Evolutionary conservation across 805 yeast genomes (phyloP), one percentile per base, ranked within the genome.

Genomic region (Candida dajiaensis): DNA sequence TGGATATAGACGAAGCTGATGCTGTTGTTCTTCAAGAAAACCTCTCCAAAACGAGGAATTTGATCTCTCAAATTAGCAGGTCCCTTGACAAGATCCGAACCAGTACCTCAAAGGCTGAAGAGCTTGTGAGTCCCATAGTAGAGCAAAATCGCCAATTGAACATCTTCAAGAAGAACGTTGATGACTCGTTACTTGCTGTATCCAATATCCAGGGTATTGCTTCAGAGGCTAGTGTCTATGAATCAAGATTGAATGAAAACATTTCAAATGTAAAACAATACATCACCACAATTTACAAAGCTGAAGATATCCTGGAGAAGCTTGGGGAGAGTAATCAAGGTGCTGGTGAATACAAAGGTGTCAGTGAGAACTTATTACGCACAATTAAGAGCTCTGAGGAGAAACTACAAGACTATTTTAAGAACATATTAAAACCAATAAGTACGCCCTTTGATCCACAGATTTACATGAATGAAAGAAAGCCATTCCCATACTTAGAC

Each of bases 1-100:
- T 80, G 23, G 90, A 84, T 56, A 69, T 81, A 3, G 90, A 85
- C 57, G 92, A 84, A 61, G 89, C 90, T 2, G 96, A 89, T 55
- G 81, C 88, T 29, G 82, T 88, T 2, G 89, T 89, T 5, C 73
- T 89, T 28, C 85, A 87, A 44, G 94, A 85, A 57, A 82, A 85
- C 45, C 70, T 90, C 29, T 64, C 72, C 42, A 75, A 79, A 45
- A 77, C 88, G 3, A 74, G 76, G 36, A 71, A 70, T 18, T 65
- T 88, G 37, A 76, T 89, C 10, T 58, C 64, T 2, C 65, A 74
- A 39, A 81, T 89, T 46, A 69, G 78, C 11, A 65, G 66, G 23
- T 80, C 88, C 3, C 69, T 88, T 38, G 69, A 63, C 26, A 70
- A 68, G 42, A 74, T 89, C 45, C 71, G 81, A 7, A 63, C 62